Evolutionary conservation across 768 basidiomycete genomes (phyloP).

Genomic region (Hygrocybe punicea): DNA sequence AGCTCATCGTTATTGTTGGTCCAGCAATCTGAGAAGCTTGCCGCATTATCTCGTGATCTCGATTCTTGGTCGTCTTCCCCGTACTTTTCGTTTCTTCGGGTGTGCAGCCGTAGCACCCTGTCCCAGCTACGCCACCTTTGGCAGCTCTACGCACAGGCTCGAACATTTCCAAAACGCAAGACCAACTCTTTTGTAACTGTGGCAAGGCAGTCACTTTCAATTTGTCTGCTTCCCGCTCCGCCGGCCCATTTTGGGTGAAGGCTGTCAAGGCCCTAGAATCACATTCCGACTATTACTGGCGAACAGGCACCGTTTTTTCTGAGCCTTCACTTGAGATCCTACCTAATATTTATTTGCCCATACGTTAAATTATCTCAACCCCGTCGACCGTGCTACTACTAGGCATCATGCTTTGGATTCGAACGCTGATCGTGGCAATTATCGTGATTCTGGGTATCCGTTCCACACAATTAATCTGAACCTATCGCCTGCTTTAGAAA

Average conservation of each 20-base stretch:
- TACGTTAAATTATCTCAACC: too few species aligned
- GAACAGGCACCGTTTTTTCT: constrained; percentile 28
- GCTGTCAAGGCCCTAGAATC: neutral
- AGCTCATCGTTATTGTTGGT: constrained; percentile 30
- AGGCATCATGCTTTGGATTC: neutral
- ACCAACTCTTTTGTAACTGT: neutral
- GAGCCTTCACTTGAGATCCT: too few species aligned
- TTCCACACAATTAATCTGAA: too few species aligned
- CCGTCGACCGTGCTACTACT: too few species aligned
- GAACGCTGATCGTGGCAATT: neutral
- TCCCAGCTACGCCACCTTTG: constrained; percentile 41
- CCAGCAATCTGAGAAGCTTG: constrained; percentile 39
- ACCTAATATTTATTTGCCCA: too few species aligned
- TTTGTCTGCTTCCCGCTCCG: neutral
- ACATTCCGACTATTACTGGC: constrained; percentile 25
- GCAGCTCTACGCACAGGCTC: constrained; percentile 24
- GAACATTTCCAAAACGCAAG: neutral
- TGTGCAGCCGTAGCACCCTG: constrained; percentile 41
- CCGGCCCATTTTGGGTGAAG: neutral
- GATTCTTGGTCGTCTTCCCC: constrained; percentile 38
- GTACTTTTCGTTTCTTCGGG: constrained; percentile 37
- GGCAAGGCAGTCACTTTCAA: constrained; percentile 4
- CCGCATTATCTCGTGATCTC: constrained; percentile 30
- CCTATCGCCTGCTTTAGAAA: too few species aligned
- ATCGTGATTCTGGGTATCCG: neutral